These are phyloP conservation scores for Astraeus odoratus DNA, from an alignment of 768 basidiomycete genomes.

Conservation along the genomic window DNA sequence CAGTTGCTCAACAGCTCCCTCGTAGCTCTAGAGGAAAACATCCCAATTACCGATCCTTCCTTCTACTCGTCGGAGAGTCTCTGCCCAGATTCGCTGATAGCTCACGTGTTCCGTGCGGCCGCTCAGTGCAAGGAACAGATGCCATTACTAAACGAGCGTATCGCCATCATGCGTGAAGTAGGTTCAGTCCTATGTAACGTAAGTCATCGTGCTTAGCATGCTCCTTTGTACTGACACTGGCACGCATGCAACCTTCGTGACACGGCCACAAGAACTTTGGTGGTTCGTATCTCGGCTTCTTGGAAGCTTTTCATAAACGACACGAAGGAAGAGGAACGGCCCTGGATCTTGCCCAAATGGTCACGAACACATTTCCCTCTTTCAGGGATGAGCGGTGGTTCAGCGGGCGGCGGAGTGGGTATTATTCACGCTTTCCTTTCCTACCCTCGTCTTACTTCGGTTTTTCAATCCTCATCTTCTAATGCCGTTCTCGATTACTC, in stretches of 20 bases:
- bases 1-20: not conserved
- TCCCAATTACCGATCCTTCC: slow-evolving; percentile 71
- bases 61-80: slow-evolving; percentile 68
- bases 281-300: slow-evolving; percentile 64
- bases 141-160: slow-evolving; percentile 65
- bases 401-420: slow-evolving; percentile 52
- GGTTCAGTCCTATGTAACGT: slow-evolving; percentile 68
- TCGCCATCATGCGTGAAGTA: slow-evolving; percentile 71
- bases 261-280: slow-evolving; percentile 43
- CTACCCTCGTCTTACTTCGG: not conserved
- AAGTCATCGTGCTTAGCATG: too few relatives aligned
- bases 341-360: slow-evolving; percentile 64
- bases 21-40: slow-evolving; percentile 65
- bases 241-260: too few relatives aligned
- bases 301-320: slow-evolving; percentile 51
- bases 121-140: slow-evolving; percentile 53
- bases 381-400: slow-evolving; percentile 66
- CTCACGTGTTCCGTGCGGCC: slow-evolving; percentile 60
- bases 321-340: slow-evolving; percentile 55
- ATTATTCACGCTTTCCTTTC: not conserved
- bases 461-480: not conserved
- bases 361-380: slow-evolving; percentile 62
- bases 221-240: too few relatives aligned
- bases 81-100: slow-evolving; percentile 67
- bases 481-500: not conserved